Evolutionary conservation across 2,329 filamentous ascomycete genomes (phyloP).

Genomic region (Myriosclerotinia duriaeana): DNA sequence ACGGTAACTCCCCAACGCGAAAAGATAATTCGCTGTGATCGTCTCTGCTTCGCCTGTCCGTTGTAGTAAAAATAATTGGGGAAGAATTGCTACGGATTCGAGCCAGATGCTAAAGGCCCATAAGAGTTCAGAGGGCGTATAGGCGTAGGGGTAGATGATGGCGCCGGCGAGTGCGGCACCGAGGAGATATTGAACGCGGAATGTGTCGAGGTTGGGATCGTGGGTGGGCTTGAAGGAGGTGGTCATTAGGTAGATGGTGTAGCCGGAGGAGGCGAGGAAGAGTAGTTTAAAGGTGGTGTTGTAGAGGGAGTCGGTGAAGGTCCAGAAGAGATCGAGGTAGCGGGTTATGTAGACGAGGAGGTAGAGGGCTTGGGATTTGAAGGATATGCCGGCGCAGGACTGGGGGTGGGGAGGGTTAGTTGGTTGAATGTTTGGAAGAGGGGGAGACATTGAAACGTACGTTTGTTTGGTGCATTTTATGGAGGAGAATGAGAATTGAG

Average conservation of each 20-base stretch:
- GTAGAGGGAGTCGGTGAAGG: constrained; percentile 69
- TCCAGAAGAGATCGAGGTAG: constrained; percentile 91
- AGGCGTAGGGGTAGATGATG: constrained; percentile 81
- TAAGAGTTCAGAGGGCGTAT: constrained; percentile 78
- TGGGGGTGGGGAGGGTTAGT: constrained; percentile 14
- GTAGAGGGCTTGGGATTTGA: constrained; percentile 97
- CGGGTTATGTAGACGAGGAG: constrained; percentile 89
- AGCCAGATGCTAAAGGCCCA: constrained; percentile 99
- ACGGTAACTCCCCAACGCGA: constrained; percentile 86
- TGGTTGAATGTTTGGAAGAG: constrained; percentile 5
- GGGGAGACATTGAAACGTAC: constrained; percentile 52
- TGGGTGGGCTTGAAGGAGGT: constrained; percentile 97
- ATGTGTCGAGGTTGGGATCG: constrained; percentile 95
- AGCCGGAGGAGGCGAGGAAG: constrained; percentile 85
- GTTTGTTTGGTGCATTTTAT: constrained; percentile 93
- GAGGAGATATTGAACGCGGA: constrained; percentile 92
- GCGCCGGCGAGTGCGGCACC: constrained; percentile 77
- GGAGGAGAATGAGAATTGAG: constrained; percentile 90
- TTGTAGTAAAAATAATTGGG: constrained; percentile 97
- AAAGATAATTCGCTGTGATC: constrained; percentile 98
- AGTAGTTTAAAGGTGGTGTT: constrained; percentile 95
- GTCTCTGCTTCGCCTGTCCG: constrained; percentile 97
- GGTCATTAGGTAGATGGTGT: constrained; percentile 97
- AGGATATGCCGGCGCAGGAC: constrained; percentile 86
- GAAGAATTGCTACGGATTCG: constrained; percentile 92